Percentiles rank a stretch among this genome's conserved stretches.
phyloP scores from a whole-genome alignment of 2,329 filamentous ascomycete species.

The Aspergillus quadricinctus region DNA sequence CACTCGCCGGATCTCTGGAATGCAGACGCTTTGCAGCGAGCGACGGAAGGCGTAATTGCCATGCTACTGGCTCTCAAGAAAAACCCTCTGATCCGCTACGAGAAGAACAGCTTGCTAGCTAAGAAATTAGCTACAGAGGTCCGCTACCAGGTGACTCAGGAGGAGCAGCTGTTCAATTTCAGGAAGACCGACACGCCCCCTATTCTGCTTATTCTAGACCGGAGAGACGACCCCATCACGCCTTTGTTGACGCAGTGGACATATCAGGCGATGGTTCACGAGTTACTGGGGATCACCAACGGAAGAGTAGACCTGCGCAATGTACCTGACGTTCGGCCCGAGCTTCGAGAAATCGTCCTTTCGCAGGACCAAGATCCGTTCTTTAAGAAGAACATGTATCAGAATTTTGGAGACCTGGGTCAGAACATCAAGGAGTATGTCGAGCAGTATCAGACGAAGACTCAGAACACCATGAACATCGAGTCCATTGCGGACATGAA shows the following conservation, averaged over 20 bases:
- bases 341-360: slow-evolving; percentile 88
- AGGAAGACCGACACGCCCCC: slow-evolving; percentile 90
- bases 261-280: slow-evolving; percentile 99
- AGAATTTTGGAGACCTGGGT: slow-evolving; percentile 93
- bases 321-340: slow-evolving; percentile 77
- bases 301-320: slow-evolving; percentile 86
- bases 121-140: slow-evolving; percentile 94
- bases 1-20: slow-evolving; percentile 84
- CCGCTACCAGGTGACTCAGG: slow-evolving; percentile 87
- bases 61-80: slow-evolving; percentile 88
- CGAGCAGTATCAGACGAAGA: slow-evolving; percentile 95
- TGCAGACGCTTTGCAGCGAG: slow-evolving; percentile 76
- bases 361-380: slow-evolving; percentile 98
- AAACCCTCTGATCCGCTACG: slow-evolving; percentile 88
- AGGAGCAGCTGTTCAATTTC: slow-evolving; percentile 96
- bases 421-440: slow-evolving; percentile 99
- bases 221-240: slow-evolving; percentile 90
- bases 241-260: slow-evolving; percentile 96
- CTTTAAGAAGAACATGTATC: slow-evolving; percentile 98
- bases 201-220: slow-evolving; percentile 83
- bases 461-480: slow-evolving; percentile 92
- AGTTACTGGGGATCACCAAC: slow-evolving; percentile 87
- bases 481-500: slow-evolving; percentile 99
- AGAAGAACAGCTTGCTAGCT: slow-evolving; percentile 82
- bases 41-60: slow-evolving; percentile 81